Evolutionary conservation across 345 rosid species (phyloP), one percentile per base, ranked within the genome.

Genomic region (Xanthoceras sorbifolium): DNA sequence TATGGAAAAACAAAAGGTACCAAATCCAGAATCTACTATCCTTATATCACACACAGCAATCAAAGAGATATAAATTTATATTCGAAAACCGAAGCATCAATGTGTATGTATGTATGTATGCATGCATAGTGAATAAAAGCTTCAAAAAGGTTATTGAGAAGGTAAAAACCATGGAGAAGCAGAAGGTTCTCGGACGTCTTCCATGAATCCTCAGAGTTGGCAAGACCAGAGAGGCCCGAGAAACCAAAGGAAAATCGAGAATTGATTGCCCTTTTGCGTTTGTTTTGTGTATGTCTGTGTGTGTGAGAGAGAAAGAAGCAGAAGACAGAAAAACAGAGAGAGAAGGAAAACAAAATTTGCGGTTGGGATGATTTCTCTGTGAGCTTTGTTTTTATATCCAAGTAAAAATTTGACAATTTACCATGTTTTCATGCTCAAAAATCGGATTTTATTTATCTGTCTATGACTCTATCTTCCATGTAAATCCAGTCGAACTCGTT

Each of bases 351-450:
- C 38, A 48, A 69, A 78, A 82, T 74, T n/a, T 75, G 84, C 65
- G 82, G 81, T 63, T 55, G 76, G 63, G 70, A 73, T 79, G 68
- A 65, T 68, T 84, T 82, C 38, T 70, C 82, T 63, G 12, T 57
- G 12, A 50, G 61, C 64, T 40, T 23, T 32, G 25, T 62, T 26
- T 48, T 74, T 29, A 63, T 63, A 74, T 74, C 67, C 69, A 29
- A 44, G 52, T 46, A 44, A 20, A 29, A 12, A 31, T 50, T 64
- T 11, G 77, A 50, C 71, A 74, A 64, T 46, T 34, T 5, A 34
- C 79, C 82, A 29, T 25, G 68, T 78, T 77, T 71, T 67, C 9
- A 61, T 75, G 84, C 84, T 17, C 8, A 2, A 75, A 78, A 71
- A 11, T 70, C 82, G 84, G 80, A 55, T 60, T 61, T 73, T 9